phyloP scores from a whole-genome alignment of 1,284 basidiomycete species.

The Mycena sp. region DNA sequence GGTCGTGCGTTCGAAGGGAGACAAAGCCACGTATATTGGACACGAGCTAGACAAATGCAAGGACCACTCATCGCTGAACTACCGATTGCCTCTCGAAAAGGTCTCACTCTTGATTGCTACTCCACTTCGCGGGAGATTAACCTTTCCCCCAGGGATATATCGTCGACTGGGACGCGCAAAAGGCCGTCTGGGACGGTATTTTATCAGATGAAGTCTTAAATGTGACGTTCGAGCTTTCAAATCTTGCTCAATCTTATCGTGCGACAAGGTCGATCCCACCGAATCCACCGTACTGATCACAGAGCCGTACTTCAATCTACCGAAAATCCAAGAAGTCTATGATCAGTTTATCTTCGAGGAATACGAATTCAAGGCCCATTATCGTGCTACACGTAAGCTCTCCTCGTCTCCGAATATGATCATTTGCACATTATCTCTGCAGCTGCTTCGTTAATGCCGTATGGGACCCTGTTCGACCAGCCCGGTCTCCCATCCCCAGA shows the following conservation, averaged over 20 bases:
- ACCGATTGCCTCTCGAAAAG: constrained; percentile 87
- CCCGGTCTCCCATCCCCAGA: constrained; percentile 65
- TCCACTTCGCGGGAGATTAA: constrained; percentile 25
- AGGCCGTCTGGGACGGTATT: constrained; percentile 89
- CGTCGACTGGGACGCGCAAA: constrained; percentile 93
- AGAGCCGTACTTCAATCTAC: constrained; percentile 93
- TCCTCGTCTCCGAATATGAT: constrained; percentile 29
- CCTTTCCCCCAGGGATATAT: constrained; percentile 87
- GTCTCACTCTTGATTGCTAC: constrained; percentile 51
- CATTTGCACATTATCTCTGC: constrained; percentile 11
- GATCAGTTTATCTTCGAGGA: constrained; percentile 97
- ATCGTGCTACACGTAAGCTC: constrained; percentile 79
- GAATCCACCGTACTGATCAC: constrained; percentile 85
- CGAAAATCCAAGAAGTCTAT: constrained; percentile 90
- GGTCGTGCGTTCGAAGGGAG: constrained; percentile 81
- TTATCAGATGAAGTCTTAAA: constrained; percentile 77
- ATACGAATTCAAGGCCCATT: constrained; percentile 90
- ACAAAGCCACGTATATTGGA: constrained; percentile 82
- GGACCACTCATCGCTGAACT: constrained; percentile 83
- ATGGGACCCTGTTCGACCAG: constrained; percentile 67
- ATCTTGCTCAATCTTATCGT: background rate
- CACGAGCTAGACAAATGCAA: constrained; percentile 80
- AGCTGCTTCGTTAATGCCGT: constrained; percentile 84
- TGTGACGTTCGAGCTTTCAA: constrained; percentile 47
- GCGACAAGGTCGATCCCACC: constrained; percentile 71